Conservation (phyloP, 2,329 filamentous ascomycete genomes). For the Aaosphaeria arxii region DNA sequence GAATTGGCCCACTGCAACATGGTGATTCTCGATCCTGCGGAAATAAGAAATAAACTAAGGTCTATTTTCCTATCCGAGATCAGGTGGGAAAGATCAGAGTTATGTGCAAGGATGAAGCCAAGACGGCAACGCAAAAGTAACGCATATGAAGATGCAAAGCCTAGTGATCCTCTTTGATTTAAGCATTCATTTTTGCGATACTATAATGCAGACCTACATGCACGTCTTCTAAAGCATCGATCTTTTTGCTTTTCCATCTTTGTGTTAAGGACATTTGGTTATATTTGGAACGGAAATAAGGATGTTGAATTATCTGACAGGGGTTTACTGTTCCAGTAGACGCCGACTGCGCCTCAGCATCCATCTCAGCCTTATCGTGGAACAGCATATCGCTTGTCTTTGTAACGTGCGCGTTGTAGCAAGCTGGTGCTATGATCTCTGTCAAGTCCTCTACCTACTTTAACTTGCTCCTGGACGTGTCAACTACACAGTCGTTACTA, state of each 20-base stretch:
- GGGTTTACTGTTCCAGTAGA: background rate
- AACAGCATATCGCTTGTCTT: no score
- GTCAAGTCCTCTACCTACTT: no score
- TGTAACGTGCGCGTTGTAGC: no score
- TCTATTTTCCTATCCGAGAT: conserved; percentile 2
- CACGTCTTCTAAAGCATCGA: no score
- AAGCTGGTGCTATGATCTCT: no score
- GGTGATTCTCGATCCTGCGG: conserved; percentile 16
- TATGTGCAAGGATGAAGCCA: conserved; percentile 5
- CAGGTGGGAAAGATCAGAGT: conserved; percentile 4
- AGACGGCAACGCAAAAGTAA: conserved; percentile 3
- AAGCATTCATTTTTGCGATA: background rate
- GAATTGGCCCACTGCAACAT: conserved; percentile 42
- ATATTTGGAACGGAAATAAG: conserved; percentile 6
- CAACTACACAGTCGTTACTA: background rate
- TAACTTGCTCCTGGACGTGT: background rate
- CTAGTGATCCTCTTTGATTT: conserved; percentile 3
- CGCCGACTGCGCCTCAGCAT: background rate
- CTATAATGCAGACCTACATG: no score
- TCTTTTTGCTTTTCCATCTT: background rate
- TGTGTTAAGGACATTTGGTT: background rate
- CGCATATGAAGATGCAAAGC: conserved; percentile 4
- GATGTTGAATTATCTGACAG: conserved; percentile 5
- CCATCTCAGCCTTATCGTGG: no score
- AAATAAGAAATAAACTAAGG: conserved; percentile 4